Evolutionary conservation across 73 alveolate genomes (phyloP), one percentile per base, ranked within the genome.

Genomic region (Paramecium tetraurelia): DNA sequence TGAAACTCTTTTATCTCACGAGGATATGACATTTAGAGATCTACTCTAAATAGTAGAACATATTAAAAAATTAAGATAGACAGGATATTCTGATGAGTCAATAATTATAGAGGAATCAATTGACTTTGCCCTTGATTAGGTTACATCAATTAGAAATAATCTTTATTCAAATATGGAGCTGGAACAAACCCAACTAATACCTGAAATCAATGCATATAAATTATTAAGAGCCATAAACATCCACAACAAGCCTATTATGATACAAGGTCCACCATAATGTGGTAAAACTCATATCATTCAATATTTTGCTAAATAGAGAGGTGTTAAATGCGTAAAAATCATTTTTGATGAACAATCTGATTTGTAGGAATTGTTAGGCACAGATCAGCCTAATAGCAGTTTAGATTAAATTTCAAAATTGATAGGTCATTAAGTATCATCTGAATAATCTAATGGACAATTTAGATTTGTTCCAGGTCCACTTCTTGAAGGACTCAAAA

Each of bases 291-390:
- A 98, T 29, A 89, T 97, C 24, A 96, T 98, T 10, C 98, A 98
- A 86, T 97, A 97, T 85, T 89, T 96, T 48, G 99, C 98, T 7
- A 96, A 93, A 93, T 93, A 92, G 36, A 75, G 92, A 59, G 96
- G 96, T 50, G 95, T 93, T 68, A 93, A 94, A 85, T 92, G 96
- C 8, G 96, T 94, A 41, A 96, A 99, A 92, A 96, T 98, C 11
- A 98, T 98, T 71, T 84, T 98, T 69, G 95, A 98, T 63, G 99
- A 98, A 93, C 96, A 98, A 93, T 96, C 99, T 4, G 99, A 98
- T 85, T 88, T 99, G 98, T 94, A 96, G 92, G 99, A 99, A 90
- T 95, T 99, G 53, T 92, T 99, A 40, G 99, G 99, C 72, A 92
- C 98, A 6, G 99, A 99, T 80, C 93, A 96, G 92, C 99, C 99